These are phyloP conservation scores for Solanum virginianum DNA, from an alignment of 257 asterid genomes.

Conservation along the genomic window DNA sequence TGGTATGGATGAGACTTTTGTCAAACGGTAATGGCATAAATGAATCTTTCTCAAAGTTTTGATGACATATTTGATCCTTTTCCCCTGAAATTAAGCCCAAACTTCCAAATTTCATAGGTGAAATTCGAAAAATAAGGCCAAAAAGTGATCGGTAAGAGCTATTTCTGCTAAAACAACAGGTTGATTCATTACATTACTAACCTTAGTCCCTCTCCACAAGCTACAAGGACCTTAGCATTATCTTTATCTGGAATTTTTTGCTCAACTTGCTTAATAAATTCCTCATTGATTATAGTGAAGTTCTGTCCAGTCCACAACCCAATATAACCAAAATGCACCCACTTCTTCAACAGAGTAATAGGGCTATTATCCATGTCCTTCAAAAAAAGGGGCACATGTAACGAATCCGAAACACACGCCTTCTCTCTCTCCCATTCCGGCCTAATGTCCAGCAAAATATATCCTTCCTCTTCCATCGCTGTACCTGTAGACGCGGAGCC, in stretches of 20 bases:
- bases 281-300: conserved; percentile 60
- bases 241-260: conserved; percentile 48
- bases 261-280: conserved; percentile 47
- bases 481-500: conserved; percentile 20
- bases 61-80: too few relatives aligned
- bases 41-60: too few relatives aligned
- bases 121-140: background rate
- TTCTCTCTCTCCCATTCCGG: conserved; percentile 85
- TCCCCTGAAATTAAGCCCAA: too few relatives aligned
- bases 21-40: too few relatives aligned
- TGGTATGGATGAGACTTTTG: too few relatives aligned
- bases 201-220: conserved; percentile 95
- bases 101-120: background rate
- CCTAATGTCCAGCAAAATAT: conserved; percentile 68
- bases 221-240: conserved; percentile 54
- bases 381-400: conserved; percentile 80
- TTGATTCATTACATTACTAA: background rate
- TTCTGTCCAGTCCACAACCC: conserved; percentile 94
- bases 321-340: conserved; percentile 94
- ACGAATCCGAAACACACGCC: conserved; percentile 67
- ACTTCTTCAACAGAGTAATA: conserved; percentile 62
- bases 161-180: background rate
- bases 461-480: conserved; percentile 52
- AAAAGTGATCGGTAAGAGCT: background rate
- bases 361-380: conserved; percentile 72